Percentiles rank a stretch among this genome's conserved stretches.
These are phyloP conservation scores for Sodiomyces alkalinus DNA, from an alignment of 2,329 filamentous ascomycete genomes.

Conservation along the genomic window DNA sequence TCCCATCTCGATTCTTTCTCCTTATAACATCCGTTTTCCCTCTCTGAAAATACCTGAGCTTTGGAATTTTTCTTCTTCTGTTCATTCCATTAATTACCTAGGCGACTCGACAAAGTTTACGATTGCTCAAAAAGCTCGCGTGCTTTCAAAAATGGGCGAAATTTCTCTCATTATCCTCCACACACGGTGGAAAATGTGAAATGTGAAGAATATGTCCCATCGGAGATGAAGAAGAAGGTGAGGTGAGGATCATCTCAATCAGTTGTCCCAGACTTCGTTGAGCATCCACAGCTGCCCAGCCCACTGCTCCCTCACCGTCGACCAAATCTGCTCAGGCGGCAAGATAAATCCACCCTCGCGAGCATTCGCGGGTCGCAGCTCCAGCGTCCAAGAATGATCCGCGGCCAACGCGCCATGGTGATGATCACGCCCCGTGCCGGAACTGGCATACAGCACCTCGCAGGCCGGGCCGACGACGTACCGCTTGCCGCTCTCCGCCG, in stretches of 20 bases:
- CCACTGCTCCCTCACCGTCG: conserved; percentile 11
- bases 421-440: conserved; percentile 9
- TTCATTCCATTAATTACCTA: too few relatives aligned
- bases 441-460: conserved; percentile 10
- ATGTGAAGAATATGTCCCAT: too few relatives aligned
- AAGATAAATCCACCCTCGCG: conserved; percentile 8
- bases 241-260: not conserved
- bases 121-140: too few relatives aligned
- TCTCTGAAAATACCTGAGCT: too few relatives aligned
- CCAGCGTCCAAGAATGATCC: conserved; percentile 11
- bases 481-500: conserved; percentile 6
- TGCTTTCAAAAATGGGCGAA: too few relatives aligned
- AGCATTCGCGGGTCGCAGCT: conserved; percentile 8
- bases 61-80: too few relatives aligned
- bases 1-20: too few relatives aligned
- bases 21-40: too few relatives aligned
- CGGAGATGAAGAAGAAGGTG: too few relatives aligned
- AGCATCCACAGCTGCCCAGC: conserved; percentile 2
- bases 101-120: too few relatives aligned
- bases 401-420: conserved; percentile 10
- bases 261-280: conserved; percentile 1
- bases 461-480: conserved; percentile 10
- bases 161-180: too few relatives aligned
- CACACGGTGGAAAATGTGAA: too few relatives aligned
- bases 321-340: conserved; percentile 9